Conservation (phyloP, 495 filamentous ascomycete genomes). For the Elasticomyces elasticus region DNA sequence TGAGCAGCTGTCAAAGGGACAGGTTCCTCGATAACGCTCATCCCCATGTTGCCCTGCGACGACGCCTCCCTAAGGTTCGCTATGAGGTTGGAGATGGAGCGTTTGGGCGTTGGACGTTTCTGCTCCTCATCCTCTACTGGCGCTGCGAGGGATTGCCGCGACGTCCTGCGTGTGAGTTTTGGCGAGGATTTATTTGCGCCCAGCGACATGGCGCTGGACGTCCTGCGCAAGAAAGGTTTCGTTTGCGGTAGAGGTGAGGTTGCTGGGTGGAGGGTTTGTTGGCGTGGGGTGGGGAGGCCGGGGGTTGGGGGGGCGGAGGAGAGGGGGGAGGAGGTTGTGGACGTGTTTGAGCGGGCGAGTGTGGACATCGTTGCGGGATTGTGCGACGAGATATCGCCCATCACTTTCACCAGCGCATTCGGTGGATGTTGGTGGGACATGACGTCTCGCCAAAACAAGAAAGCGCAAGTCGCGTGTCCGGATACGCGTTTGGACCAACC, state of each 20-base stretch:
- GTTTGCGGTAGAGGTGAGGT: conserved; percentile 8
- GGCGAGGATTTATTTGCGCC: conserved; percentile 30
- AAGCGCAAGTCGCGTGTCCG: too few species aligned
- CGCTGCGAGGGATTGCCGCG: conserved; percentile 34
- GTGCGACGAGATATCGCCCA: conserved; percentile 5
- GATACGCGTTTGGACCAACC: too few species aligned
- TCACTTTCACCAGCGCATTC: too few species aligned
- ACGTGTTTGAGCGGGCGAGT: background rate
- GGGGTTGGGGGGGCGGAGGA: conserved; percentile 8
- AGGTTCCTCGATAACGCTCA: conserved; percentile 35
- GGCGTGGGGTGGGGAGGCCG: background rate
- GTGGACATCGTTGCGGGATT: background rate
- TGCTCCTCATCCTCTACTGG: conserved; percentile 36
- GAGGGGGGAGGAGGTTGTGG: conserved; percentile 2
- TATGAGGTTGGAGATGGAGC: conserved; percentile 42
- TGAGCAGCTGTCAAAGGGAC: conserved; percentile 50
- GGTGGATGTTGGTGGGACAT: too few species aligned
- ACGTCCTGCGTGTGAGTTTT: conserved; percentile 41
- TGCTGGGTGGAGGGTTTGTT: conserved; percentile 4
- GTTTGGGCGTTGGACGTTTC: conserved; percentile 37
- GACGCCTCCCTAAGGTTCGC: conserved; percentile 33
- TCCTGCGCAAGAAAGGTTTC: conserved; percentile 31
- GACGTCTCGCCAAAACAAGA: too few species aligned
- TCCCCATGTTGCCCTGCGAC: conserved; percentile 26
- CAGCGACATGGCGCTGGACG: conserved; percentile 39